A percentile compares a stretch with the other conserved stretches of the same genome.
These are phyloP conservation scores for Vigna radiata DNA, from an alignment of 306 rosid species.

Conservation along the genomic window DNA sequence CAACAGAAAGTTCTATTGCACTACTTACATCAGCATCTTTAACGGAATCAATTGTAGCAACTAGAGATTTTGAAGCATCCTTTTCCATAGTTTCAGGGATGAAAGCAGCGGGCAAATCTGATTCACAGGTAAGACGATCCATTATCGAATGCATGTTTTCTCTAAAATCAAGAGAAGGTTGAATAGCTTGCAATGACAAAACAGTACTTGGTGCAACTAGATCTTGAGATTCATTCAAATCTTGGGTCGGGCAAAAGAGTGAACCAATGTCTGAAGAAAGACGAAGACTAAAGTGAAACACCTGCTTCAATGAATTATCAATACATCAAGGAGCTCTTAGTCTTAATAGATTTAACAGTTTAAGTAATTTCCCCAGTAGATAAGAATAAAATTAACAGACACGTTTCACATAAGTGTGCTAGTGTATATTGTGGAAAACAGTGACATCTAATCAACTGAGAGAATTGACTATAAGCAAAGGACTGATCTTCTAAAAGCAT, in stretches of 20 bases:
- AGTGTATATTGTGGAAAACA: slow-evolving; percentile 13
- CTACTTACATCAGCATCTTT: slow-evolving; percentile 56
- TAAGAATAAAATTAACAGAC: slow-evolving; percentile 22
- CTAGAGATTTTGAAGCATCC: slow-evolving; percentile 44
- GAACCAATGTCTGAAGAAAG: slow-evolving; percentile 68
- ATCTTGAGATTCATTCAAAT: slow-evolving; percentile 54
- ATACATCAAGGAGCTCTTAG: slow-evolving; percentile 19
- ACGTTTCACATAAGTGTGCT: slow-evolving; percentile 13
- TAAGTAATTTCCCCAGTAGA: background rate
- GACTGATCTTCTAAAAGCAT: slow-evolving; percentile 33
- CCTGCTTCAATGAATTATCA: slow-evolving; percentile 55
- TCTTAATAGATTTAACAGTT: slow-evolving; percentile 1
- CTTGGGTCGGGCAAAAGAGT: slow-evolving; percentile 51
- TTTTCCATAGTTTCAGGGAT: slow-evolving; percentile 46
- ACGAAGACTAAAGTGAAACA: slow-evolving; percentile 66
- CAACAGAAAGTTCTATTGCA: slow-evolving; percentile 79
- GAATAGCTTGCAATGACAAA: slow-evolving; percentile 46
- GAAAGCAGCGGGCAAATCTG: slow-evolving; percentile 39
- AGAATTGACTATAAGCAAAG: slow-evolving; percentile 28
- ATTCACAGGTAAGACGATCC: slow-evolving; percentile 42
- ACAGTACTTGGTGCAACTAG: slow-evolving; percentile 45
- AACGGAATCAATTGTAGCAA: slow-evolving; percentile 46
- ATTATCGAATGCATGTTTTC: slow-evolving; percentile 44
- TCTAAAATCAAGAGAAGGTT: slow-evolving; percentile 47
- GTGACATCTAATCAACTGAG: slow-evolving; percentile 12